Base-by-base conservation (phyloP, 768 basidiomycete species). In the Flagelloscypha sp. region DNA sequence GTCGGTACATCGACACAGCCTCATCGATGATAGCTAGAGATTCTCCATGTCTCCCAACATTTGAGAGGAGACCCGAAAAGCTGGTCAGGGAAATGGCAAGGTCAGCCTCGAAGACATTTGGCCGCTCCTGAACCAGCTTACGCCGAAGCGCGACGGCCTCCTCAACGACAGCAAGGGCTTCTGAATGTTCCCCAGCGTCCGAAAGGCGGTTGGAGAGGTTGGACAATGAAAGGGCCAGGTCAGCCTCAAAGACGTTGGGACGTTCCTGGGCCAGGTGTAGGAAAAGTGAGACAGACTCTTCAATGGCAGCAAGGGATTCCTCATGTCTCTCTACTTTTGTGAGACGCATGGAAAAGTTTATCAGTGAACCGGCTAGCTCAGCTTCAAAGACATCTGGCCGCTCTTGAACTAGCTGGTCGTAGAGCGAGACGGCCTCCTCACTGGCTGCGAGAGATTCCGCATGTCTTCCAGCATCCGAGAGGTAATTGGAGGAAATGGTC, bases 291-390 rank as follows among this genome's bases (percentile, higher is more conserved):
- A 30, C 30, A 12, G 43, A 35, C 16, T 43, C 42, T 18, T 15
- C 25, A 13, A 30, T 19, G 8, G 42, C 30, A 6, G 23, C 29
- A 18, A 45, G 23, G 9, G 43, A 41, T 16, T 43, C 36, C 17
- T 43, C 30, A 22, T 15, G 13, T 4, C 24, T 13, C 10, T 33
- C 36, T 6, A 33, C 30, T 19, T 28, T 24, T 2, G 21, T 6
- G 11, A 42, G 28, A 27, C 27, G 23, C 13, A 4, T 15, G 7
- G 43, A 37, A 2, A 38, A 25, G 16, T 41, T 42, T n/a, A 18
- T 32, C 13, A 45, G 36, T 7, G 43, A 23, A 16, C 17, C 11
- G 10, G 43, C 43, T 8, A 45, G 31, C 8, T 38, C 29, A 7
- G 9, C 25, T 15, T 27, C 9, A 27, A 13, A 9, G 25, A 13